A percentile compares a stretch with the other conserved stretches of the same genome.
These are phyloP conservation scores for Candida nanaspora DNA, from an alignment of 805 yeast genomes.

Conservation along the genomic window DNA sequence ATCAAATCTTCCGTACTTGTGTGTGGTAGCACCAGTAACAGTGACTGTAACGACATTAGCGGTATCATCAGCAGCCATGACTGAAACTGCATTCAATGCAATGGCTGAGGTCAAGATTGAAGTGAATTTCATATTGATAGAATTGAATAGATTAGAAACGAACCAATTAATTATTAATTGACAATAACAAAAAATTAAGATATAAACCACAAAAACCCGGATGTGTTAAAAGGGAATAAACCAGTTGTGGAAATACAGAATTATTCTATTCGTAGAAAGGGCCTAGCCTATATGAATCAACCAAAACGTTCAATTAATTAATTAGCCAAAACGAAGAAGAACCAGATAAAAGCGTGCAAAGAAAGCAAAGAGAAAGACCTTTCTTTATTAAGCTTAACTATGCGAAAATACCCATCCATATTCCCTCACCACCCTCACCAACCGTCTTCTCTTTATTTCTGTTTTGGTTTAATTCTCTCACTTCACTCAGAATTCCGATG, in stretches of 20 bases:
- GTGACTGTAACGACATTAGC: constrained; percentile 33
- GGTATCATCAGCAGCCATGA: constrained; percentile 27
- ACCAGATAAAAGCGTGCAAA: no score
- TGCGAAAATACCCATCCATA: not conserved
- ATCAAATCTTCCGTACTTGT: constrained; percentile 50
- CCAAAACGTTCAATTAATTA: not conserved
- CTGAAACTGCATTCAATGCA: constrained; percentile 27
- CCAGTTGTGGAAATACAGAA: no score
- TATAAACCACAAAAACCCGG: not conserved
- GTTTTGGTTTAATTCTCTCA: not conserved
- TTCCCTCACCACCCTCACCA: not conserved
- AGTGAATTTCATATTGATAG: constrained; percentile 33
- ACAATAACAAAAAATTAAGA: no score
- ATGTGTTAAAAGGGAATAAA: not conserved
- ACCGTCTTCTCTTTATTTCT: not conserved
- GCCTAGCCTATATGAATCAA: not conserved
- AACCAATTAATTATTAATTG: no score
- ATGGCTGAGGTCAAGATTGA: constrained; percentile 26
- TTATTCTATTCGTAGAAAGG: no score
- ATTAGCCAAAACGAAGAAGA: not conserved
- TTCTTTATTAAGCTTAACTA: no score
- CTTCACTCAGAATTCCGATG: no score
- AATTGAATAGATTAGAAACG: not conserved
- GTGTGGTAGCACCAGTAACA: constrained; percentile 36
- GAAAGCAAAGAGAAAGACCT: no score